A percentile compares a stretch with the other conserved stretches of the same genome.
These are phyloP conservation scores for Cephaloascus albidus DNA, from an alignment of 805 yeast genomes.

Conservation along the genomic window DNA sequence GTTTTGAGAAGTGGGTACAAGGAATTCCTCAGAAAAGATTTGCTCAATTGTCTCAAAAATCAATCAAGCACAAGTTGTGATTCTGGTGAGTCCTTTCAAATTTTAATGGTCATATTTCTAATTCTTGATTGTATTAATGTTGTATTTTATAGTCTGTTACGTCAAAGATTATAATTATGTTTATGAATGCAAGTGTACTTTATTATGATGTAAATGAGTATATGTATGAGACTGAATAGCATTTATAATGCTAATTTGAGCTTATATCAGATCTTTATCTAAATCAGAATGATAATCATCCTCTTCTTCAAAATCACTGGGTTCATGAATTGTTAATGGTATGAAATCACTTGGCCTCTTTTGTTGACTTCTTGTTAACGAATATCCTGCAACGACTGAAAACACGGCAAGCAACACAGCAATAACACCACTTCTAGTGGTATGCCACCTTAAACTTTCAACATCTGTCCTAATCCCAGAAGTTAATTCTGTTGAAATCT, in stretches of 20 bases:
- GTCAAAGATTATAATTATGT: too few species aligned
- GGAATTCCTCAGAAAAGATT: conserved; percentile 72
- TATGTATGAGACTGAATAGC: too few species aligned
- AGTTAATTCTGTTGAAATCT: conserved; percentile 72
- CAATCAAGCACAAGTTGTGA: conserved; percentile 54
- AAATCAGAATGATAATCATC: conserved; percentile 49
- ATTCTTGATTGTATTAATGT: too few species aligned
- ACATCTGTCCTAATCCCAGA: conserved; percentile 80
- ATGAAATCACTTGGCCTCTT: conserved; percentile 24
- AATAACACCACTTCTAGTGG: conserved; percentile 79
- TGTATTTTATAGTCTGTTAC: too few species aligned
- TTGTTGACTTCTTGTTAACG: conserved; percentile 12
- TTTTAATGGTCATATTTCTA: conserved; percentile 1
- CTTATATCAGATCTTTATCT: conserved; percentile 31
- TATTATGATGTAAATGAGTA: too few species aligned
- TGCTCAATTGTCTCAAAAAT: conserved; percentile 39
- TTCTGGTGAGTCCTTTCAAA: conserved; percentile 1
- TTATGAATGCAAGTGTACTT: too few species aligned
- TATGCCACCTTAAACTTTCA: conserved; percentile 87
- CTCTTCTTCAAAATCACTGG: conserved; percentile 40
- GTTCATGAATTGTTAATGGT: conserved; percentile 31
- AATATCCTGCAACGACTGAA: conserved; percentile 44
- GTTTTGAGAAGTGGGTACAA: conserved; percentile 59
- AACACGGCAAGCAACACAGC: conserved; percentile 63
- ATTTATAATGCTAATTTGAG: too few species aligned